Evolutionary conservation across 108 stramenopile genomes (phyloP).

Genomic region (Nitzschia sp.): DNA sequence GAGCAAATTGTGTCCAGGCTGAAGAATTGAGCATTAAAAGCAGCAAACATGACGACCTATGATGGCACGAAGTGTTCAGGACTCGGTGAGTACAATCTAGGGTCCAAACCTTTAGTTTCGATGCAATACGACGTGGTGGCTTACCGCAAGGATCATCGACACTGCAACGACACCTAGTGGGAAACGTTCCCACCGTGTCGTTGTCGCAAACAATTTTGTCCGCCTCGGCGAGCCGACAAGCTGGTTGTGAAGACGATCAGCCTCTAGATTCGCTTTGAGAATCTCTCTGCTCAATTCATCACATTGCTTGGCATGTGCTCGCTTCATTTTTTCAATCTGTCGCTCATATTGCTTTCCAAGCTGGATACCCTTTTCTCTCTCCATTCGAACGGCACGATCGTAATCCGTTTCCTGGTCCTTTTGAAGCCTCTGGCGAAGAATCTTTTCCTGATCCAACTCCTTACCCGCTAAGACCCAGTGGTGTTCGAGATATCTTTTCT

Average conservation of each 20-base stretch:
- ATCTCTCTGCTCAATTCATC: slow-evolving; percentile 29
- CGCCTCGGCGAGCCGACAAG: slow-evolving; percentile 1
- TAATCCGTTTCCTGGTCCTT: slow-evolving; percentile 26
- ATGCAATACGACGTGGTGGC: too few species aligned
- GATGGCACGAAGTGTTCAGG: too few species aligned
- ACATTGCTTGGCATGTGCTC: slow-evolving; percentile 27
- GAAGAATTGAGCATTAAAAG: slow-evolving; percentile 6
- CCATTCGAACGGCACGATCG: slow-evolving; percentile 8
- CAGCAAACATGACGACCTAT: background rate
- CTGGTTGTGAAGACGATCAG: slow-evolving; percentile 29
- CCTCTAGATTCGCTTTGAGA: slow-evolving; percentile 30
- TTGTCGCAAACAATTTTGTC: background rate
- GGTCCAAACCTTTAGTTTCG: too few species aligned
- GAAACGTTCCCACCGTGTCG: background rate
- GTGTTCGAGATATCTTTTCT: slow-evolving; percentile 31
- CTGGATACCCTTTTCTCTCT: slow-evolving; percentile 2
- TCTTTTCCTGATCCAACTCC: slow-evolving; percentile 31
- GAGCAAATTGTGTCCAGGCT: slow-evolving; percentile 10
- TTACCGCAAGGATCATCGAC: background rate
- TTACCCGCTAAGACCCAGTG: slow-evolving; percentile 37
- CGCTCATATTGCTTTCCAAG: background rate
- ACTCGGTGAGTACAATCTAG: too few species aligned
- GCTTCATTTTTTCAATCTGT: slow-evolving; percentile 17
- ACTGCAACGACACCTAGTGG: background rate
- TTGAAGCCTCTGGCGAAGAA: slow-evolving; percentile 21